These are phyloP conservation scores for Kodamaea leandrae DNA, from an alignment of 805 yeast genomes.

Conservation along the genomic window DNA sequence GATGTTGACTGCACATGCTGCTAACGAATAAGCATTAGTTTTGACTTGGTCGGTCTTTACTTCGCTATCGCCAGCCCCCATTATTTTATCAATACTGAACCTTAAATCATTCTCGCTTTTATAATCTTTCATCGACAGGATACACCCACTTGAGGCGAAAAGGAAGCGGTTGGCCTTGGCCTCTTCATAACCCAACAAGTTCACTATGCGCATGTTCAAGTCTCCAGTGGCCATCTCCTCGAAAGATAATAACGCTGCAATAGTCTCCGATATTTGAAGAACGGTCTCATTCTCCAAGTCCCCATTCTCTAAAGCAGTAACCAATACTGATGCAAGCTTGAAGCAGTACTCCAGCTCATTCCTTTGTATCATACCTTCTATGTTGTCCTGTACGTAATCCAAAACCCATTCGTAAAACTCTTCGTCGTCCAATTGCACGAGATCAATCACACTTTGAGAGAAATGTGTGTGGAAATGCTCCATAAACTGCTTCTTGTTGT, in stretches of 20 bases:
- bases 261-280: constrained; percentile 1
- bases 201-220: constrained; percentile 5
- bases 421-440: neutral
- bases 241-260: constrained; percentile 4
- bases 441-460: neutral
- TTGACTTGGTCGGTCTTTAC: constrained; percentile 6
- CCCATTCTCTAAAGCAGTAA: constrained; percentile 1
- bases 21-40: constrained; percentile 24
- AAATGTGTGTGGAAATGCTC: constrained; percentile 14
- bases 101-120: constrained; percentile 21
- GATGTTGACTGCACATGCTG: constrained; percentile 31
- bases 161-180: constrained; percentile 13
- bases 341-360: constrained; percentile 1
- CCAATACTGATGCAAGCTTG: neutral
- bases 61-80: too few species aligned
- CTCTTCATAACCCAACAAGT: neutral
- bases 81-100: constrained; percentile 18
- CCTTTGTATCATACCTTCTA: neutral
- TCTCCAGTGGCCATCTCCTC: constrained; percentile 4
- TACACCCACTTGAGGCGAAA: constrained; percentile 34
- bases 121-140: constrained; percentile 32
- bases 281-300: constrained; percentile 4
- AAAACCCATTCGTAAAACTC: constrained; percentile 7
- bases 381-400: constrained; percentile 6
- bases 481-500: constrained; percentile 15